These are phyloP conservation scores for Chenopodium suecicum DNA, from an alignment of 148 eudicot genomes.

Conservation along the genomic window DNA sequence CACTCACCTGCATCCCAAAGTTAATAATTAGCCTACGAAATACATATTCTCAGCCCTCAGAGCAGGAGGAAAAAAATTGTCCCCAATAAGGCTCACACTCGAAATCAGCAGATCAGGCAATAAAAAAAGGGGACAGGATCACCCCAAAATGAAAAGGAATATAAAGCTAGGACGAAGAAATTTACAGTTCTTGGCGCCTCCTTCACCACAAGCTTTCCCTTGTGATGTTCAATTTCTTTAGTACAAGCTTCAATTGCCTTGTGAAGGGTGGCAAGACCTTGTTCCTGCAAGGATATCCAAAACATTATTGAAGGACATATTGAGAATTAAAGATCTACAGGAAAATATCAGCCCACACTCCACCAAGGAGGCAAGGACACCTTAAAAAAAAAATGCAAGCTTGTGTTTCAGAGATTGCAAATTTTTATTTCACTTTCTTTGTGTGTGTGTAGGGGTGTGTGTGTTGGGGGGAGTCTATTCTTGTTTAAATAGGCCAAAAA, in stretches of 20 bases:
- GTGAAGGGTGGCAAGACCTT: slow-evolving; percentile 79
- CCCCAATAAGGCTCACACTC: no score
- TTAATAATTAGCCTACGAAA: neutral
- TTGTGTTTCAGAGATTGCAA: no score
- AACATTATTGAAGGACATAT: neutral
- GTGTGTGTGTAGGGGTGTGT: no score
- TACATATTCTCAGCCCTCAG: neutral
- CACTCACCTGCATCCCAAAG: slow-evolving; percentile 59
- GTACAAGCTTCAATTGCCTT: slow-evolving; percentile 82
- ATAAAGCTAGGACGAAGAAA: neutral
- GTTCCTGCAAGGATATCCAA: slow-evolving; percentile 50
- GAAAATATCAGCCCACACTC: neutral
- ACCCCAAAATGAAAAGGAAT: neutral
- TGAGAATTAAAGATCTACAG: neutral
- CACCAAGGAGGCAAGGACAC: neutral
- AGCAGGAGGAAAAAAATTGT: neutral
- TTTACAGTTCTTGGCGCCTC: slow-evolving; percentile 94
- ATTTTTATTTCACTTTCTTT: no score
- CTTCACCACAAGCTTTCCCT: slow-evolving; percentile 83
- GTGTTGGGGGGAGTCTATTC: no score
- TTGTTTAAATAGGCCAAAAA: no score
- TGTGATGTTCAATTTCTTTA: slow-evolving; percentile 69
- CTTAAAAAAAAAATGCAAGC: neutral
- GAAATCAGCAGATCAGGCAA: neutral
- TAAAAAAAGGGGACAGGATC: neutral